Conservation (phyloP, 2,329 filamentous ascomycete genomes). For the Neurospora sp. region DNA sequence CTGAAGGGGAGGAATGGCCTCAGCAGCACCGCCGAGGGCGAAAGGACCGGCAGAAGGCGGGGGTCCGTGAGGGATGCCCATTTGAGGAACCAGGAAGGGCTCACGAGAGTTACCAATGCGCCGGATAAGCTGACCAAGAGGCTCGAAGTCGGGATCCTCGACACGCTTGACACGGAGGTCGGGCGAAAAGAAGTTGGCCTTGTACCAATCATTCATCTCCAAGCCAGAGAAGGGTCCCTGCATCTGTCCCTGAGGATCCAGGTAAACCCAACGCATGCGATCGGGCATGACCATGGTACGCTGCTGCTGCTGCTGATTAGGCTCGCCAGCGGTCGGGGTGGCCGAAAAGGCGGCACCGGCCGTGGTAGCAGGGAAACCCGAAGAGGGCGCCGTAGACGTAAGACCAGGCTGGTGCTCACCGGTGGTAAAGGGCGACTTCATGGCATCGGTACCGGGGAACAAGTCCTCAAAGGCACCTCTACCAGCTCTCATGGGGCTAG, state of each 20-base stretch:
- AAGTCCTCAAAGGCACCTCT: constrained; percentile 47
- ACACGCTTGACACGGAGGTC: constrained; percentile 91
- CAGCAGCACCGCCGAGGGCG: constrained; percentile 37
- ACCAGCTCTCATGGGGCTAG: constrained; percentile 47
- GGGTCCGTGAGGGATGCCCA: constrained; percentile 84
- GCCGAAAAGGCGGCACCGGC: constrained; percentile 24
- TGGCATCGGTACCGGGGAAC: constrained; percentile 30
- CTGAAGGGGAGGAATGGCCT: constrained; percentile 78
- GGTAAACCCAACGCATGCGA: constrained; percentile 96
- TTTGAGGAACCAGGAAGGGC: constrained; percentile 94
- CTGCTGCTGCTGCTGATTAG: constrained; percentile 52
- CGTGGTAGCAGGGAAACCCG: constrained; percentile 21
- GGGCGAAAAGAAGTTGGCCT: constrained; percentile 92
- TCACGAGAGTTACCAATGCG: constrained; percentile 96
- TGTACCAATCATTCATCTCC: constrained; percentile 99
- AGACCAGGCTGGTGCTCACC: constrained; percentile 29
- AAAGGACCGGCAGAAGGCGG: constrained; percentile 43
- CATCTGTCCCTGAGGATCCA: constrained; percentile 83
- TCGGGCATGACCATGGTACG: constrained; percentile 99
- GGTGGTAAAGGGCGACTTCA: constrained; percentile 28
- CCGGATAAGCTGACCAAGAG: constrained; percentile 84
- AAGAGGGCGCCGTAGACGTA: constrained; percentile 22
- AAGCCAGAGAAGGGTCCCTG: constrained; percentile 93
- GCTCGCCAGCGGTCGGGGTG: constrained; percentile 30
- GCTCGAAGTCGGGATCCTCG: constrained; percentile 90